Evolutionary conservation across 179 eudicot species (phyloP).

Genomic region (Beta macrorhiza): DNA sequence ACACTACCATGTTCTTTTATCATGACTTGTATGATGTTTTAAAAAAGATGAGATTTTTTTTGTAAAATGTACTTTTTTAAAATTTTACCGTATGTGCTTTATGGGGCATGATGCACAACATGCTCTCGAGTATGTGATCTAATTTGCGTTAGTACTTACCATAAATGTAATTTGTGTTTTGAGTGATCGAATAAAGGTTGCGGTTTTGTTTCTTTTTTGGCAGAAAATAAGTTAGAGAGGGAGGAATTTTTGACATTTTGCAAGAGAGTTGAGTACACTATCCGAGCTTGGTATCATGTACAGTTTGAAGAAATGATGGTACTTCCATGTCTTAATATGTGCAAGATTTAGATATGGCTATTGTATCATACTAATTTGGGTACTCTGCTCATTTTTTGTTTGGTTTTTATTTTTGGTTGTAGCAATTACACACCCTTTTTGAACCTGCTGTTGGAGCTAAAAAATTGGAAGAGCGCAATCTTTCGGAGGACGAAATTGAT

Average conservation of each 20-base stretch:
- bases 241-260: slow-evolving; percentile 34
- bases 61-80: not conserved
- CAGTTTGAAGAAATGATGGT: slow-evolving; percentile 47
- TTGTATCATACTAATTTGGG: slow-evolving; percentile 2
- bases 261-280: slow-evolving; percentile 44
- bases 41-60: not conserved
- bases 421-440: slow-evolving; percentile 40
- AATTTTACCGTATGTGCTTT: not conserved
- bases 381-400: not conserved
- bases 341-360: not conserved
- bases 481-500: slow-evolving; percentile 37
- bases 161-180: too few species aligned
- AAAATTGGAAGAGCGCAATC: slow-evolving; percentile 37
- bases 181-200: too few species aligned
- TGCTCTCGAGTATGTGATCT: too few species aligned
- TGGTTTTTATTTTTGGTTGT: slow-evolving; percentile 6
- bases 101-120: not conserved
- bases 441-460: slow-evolving; percentile 40
- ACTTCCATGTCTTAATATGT: not conserved
- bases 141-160: too few species aligned
- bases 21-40: too few species aligned
- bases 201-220: not conserved
- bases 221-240: slow-evolving; percentile 26
- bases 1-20: too few species aligned
- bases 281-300: slow-evolving; percentile 49